These are phyloP conservation scores for Thermothielavioides terrestris DNA, from an alignment of 495 filamentous ascomycete genomes.

Conservation along the genomic window DNA sequence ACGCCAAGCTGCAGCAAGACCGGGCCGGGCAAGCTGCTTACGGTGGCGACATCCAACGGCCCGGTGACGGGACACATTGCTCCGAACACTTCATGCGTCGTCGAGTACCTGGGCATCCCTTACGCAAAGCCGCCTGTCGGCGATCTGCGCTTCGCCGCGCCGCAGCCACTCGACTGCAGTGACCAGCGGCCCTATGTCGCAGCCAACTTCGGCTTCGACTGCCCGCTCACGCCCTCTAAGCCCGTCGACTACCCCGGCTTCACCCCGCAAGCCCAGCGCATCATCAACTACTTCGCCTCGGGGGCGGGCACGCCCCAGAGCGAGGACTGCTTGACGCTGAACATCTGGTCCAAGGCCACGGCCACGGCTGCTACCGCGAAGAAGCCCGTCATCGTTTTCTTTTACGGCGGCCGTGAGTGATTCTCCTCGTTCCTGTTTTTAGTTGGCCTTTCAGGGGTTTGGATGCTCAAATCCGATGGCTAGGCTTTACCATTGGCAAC, in stretches of 20 bases:
- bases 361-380: not conserved
- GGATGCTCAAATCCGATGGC: not conserved
- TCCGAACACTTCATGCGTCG: slow-evolving; percentile 27
- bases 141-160: slow-evolving; percentile 2
- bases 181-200: slow-evolving; percentile 11
- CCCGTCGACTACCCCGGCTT: slow-evolving; percentile 14
- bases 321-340: slow-evolving; percentile 49
- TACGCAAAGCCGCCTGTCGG: slow-evolving; percentile 6
- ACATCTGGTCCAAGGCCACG: slow-evolving; percentile 36
- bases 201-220: slow-evolving; percentile 12
- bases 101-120: slow-evolving; percentile 7
- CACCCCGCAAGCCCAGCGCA: slow-evolving; percentile 17
- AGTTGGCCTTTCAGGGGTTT: not conserved
- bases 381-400: slow-evolving; percentile 24
- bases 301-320: slow-evolving; percentile 12
- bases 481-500: slow-evolving; percentile 43
- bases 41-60: slow-evolving; percentile 27
- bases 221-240: slow-evolving; percentile 12
- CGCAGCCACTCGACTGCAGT: not conserved
- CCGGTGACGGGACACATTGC: slow-evolving; percentile 39
- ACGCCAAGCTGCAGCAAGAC: not conserved
- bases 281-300: slow-evolving; percentile 16
- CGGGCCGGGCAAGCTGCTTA: not conserved
- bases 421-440: not conserved
- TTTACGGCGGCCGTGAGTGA: slow-evolving; percentile 24